Base-by-base conservation (phyloP, 441 rosid species). In the Bruguiera hainesii region DNA sequence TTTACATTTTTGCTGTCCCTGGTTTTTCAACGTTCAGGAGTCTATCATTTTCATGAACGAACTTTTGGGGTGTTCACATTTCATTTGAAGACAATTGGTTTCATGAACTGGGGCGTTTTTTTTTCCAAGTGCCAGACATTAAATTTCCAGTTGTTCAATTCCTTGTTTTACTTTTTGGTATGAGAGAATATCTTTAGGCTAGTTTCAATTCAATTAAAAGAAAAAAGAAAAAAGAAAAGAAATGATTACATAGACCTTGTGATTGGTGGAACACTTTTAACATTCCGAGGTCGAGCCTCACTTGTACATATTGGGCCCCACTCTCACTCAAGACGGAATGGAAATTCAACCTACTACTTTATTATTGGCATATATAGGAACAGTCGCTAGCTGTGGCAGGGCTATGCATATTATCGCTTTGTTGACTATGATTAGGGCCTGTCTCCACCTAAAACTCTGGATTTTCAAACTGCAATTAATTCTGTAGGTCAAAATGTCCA, bases 221-320 rank as follows among this genome's bases (percentile, higher is more conserved):
- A 30, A 30, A 5, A 30, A 4, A 30, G 6, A 30, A 30, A 30
- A 30, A 4, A 28, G 29, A 28, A 28, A 3, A 28, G 28, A 49
- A 1, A 59, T 39, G 61, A 42, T n/a, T 28, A 11, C 1, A 52
- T 20, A 21, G 25, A 10, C 57, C 35, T 10, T 53, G 23, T 16
- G 23, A 20, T 26, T 51, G 60, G 8, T 13, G 42, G 11, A 63
- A 52, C 26, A 21, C 11, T 42, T 42, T 42, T 11, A 37, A 37
- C 48, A 50, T 61, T 64, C 60, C 20, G 73, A 42, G 74, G 79
- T 71, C 78, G 71, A 31, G 0, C 20, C 33, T 56, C 23, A n/a
- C 49, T 63, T 23, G 4, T 20, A 64, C 61, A 50, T 69, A 39
- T 20, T 29, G 58, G 28, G 7, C 19, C 59, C 20, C n/a, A 2